Conservation (phyloP, 805 yeast species). For the Yamadazyma tumulicola region DNA sequence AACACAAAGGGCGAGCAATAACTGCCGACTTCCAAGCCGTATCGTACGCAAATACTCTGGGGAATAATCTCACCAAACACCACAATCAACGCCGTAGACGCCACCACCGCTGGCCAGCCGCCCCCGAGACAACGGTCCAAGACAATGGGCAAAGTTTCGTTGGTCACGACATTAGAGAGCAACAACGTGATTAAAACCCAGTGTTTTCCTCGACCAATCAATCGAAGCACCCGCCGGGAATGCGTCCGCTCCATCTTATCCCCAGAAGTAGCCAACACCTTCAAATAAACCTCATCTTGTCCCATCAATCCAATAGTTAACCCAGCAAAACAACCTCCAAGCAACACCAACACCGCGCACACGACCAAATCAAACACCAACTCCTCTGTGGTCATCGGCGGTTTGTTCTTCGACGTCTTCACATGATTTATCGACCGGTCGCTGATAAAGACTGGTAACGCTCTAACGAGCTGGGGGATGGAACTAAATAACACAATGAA, state of each 20-base stretch:
- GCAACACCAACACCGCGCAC: constrained; percentile 59
- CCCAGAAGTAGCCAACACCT: constrained; percentile 90
- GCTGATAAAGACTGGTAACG: constrained; percentile 26
- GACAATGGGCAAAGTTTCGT: constrained; percentile 91
- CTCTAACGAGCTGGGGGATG: constrained; percentile 30
- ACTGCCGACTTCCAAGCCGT: constrained; percentile 89
- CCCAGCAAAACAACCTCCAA: constrained; percentile 92
- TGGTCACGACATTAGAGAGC: constrained; percentile 84
- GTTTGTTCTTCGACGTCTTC: constrained; percentile 9
- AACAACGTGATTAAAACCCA: constrained; percentile 92
- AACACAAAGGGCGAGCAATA: constrained; percentile 86
- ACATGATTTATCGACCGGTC: constrained; percentile 11
- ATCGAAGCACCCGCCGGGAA: constrained; percentile 66
- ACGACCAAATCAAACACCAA: constrained; percentile 48
- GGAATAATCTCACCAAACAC: constrained; percentile 96
- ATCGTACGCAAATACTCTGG: constrained; percentile 87
- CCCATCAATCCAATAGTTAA: constrained; percentile 96
- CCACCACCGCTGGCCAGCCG: constrained; percentile 94
- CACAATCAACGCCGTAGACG: constrained; percentile 90
- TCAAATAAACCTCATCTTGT: constrained; percentile 91
- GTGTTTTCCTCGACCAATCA: constrained; percentile 84
- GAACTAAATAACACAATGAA: constrained; percentile 27
- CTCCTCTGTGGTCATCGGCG: constrained; percentile 31
- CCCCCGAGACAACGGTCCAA: constrained; percentile 92
- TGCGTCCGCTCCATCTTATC: constrained; percentile 59